A percentile compares a stretch with the other conserved stretches of the same genome.
Conservation (phyloP, 306 rosid species). For the Acacia confusa region DNA sequence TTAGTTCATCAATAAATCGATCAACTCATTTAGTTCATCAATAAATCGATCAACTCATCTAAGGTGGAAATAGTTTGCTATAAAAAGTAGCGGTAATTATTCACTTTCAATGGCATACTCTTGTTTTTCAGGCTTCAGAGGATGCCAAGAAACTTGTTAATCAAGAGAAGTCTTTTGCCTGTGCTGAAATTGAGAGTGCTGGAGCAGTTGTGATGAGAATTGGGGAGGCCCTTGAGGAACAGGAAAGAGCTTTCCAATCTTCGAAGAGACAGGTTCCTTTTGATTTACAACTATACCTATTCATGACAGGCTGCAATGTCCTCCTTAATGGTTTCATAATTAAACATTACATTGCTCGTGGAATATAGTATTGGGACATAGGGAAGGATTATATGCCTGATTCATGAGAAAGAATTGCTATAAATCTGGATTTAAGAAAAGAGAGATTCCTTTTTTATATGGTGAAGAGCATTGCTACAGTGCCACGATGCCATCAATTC, state of each 20-base stretch:
- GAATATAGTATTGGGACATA: neutral
- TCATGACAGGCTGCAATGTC: neutral
- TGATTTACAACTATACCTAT: neutral
- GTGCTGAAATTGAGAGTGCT: conserved; percentile 98
- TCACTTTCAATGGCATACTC: neutral
- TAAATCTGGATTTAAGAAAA: conserved; percentile 1
- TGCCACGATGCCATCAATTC: neutral
- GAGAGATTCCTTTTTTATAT: conserved; percentile 26
- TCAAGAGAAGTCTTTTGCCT: conserved; percentile 95
- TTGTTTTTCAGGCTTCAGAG: conserved; percentile 77
- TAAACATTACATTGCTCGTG: neutral
- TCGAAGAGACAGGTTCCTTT: conserved; percentile 68
- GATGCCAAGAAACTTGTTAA: conserved; percentile 95
- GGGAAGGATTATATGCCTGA: conserved; percentile 9
- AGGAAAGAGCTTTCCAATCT: conserved; percentile 57
- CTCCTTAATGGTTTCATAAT: conserved; percentile 8
- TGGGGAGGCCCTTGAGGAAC: conserved; percentile 93
- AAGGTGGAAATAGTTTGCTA: neutral
- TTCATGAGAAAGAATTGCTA: neutral
- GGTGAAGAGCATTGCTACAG: neutral
- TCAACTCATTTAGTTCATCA: neutral
- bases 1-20: neutral
- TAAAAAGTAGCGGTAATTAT: neutral
- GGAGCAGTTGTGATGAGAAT: conserved; percentile 89
- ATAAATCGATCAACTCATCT: neutral